These are phyloP conservation scores for Monilinia laxa DNA, from an alignment of 2,329 filamentous ascomycete species.

Conservation along the genomic window DNA sequence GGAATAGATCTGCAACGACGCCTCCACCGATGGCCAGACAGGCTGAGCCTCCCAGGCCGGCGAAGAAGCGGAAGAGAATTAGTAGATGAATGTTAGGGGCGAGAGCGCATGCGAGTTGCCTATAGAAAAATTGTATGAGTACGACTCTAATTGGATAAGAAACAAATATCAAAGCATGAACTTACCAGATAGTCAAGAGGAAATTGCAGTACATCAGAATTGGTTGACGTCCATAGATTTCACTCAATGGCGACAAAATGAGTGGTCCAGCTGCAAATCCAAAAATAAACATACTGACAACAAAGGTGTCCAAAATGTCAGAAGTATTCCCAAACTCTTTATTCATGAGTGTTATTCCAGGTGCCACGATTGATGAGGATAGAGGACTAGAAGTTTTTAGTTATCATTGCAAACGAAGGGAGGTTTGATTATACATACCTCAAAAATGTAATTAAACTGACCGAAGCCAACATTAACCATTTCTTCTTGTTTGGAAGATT, in stretches of 20 bases:
- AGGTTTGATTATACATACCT: constrained; percentile 21
- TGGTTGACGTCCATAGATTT: constrained; percentile 62
- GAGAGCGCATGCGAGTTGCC: constrained; percentile 51
- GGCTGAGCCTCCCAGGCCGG: constrained; percentile 46
- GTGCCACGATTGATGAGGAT: constrained; percentile 47
- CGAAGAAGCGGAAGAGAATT: constrained; percentile 59
- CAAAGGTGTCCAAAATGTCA: constrained; percentile 26
- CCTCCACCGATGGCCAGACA: constrained; percentile 58
- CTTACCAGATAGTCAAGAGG: constrained; percentile 47
- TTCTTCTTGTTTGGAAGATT: constrained; percentile 20
- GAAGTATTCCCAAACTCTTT: constrained; percentile 29
- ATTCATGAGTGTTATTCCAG: constrained; percentile 40
- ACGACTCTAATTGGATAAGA: constrained; percentile 50
- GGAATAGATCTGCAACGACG: constrained; percentile 64
- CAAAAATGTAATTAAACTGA: constrained; percentile 24
- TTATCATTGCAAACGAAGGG: not conserved
- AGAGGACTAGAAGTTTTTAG: constrained; percentile 30
- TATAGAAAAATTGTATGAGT: constrained; percentile 46
- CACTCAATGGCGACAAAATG: constrained; percentile 56
- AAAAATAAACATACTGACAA: constrained; percentile 54
- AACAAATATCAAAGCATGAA: constrained; percentile 41
- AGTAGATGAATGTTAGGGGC: constrained; percentile 49
- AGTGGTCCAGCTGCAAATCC: constrained; percentile 59
- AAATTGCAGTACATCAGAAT: constrained; percentile 47
- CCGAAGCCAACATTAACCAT: constrained; percentile 22